Evolutionary conservation across 1,139 yeast genomes (phyloP), one percentile per base, ranked within the genome.

Genomic region (Debaryomycetaceae sp.): DNA sequence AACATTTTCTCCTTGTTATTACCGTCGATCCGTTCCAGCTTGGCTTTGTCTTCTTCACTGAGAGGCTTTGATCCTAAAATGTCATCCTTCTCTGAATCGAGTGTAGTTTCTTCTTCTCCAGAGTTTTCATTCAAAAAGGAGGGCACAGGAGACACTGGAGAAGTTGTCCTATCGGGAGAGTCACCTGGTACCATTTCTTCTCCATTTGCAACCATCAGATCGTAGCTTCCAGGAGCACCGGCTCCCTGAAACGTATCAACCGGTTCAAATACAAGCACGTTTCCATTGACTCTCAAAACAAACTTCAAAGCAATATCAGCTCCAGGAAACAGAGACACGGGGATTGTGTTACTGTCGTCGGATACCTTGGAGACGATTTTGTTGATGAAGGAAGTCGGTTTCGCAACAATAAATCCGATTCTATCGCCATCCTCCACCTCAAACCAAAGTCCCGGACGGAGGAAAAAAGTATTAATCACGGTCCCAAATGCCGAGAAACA

Each of bases 401-500:
- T 60, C 38, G 62, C 53, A 38, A 70, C 54, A 38, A 71, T 63
- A 38, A 71, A 66, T 7, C 74, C 71, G 22, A 71, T 49, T 1
- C 34, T 35, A 48, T 69, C 73, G 14, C 62, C 62, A 40, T 56
- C 44, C 7, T 39, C 34, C 31, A 71, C 50, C 17, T 46, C 43
- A 38, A 54, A 45, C 54, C 59, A 54, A 13, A 42, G 42, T 9
- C 51, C 53, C 0, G 68, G 63, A 6, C 54, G 38, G 24, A 70
- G 51, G 37, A 59, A 62, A 6, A 56, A 42, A 22, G 58, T 56
- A 48, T 70, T 67, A 40, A 70, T 45, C 14, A 70, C 52, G 6
- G 78, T 72, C 0, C 78, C 78, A 55, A 72, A 73, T 30, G 74
- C 70, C 5, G 76, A 70, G 9, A 51, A 51, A 11, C 50, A 48